Conservation (phyloP, 345 rosid genomes). For the Melaleuca alternifolia region DNA sequence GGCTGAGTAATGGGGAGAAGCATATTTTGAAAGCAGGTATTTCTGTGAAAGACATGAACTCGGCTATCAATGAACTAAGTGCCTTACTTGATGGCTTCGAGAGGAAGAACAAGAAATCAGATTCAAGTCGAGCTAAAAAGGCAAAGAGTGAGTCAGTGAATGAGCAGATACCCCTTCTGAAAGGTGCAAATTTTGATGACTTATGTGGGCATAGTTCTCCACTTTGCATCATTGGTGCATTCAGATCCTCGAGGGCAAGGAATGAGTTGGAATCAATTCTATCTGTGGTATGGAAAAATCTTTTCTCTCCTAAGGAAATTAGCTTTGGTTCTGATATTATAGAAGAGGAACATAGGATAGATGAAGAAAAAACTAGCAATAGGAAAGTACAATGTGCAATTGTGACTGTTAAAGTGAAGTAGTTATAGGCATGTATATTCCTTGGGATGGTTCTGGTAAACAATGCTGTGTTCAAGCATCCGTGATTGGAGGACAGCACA, state of each 20-base stretch:
- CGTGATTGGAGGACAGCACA: background rate
- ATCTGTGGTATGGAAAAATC: constrained; percentile 31
- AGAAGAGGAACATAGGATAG: background rate
- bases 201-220: constrained; percentile 62
- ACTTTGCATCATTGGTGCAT: constrained; percentile 74
- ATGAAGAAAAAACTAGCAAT: background rate
- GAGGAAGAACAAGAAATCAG: constrained; percentile 58
- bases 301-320: background rate
- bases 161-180: constrained; percentile 38
- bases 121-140: constrained; percentile 32
- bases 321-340: background rate
- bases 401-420: background rate
- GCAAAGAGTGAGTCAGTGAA: constrained; percentile 20
- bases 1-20: constrained; percentile 76
- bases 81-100: constrained; percentile 55
- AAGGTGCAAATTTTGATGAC: constrained; percentile 35
- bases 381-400: background rate
- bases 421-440: background rate
- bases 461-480: background rate
- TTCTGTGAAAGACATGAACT: constrained; percentile 62
- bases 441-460: background rate
- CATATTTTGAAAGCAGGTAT: constrained; percentile 55
- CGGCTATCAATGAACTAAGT: constrained; percentile 62
- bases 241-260: constrained; percentile 53
- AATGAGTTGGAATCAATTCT: constrained; percentile 52